Evolutionary conservation across 371 early-diverging fungal genomes (phyloP).

Genomic region (Mortierella sp.): DNA sequence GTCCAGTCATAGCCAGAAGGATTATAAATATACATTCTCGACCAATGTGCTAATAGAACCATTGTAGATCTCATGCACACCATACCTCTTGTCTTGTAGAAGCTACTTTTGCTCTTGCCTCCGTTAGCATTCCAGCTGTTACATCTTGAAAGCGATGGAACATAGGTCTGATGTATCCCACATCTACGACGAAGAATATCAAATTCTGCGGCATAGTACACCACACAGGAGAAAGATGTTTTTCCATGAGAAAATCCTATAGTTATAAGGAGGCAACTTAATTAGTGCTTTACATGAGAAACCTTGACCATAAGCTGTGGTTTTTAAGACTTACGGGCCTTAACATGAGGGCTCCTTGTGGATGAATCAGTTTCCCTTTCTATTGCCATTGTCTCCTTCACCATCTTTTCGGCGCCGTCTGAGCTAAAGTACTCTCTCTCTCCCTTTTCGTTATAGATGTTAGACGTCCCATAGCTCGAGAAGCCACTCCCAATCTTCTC

Average conservation of each 20-base stretch:
- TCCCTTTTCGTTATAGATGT: constrained; percentile 19
- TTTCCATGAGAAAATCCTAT: constrained; percentile 80
- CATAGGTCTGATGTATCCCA: constrained; percentile 79
- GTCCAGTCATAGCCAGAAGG: neutral
- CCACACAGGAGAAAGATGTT: constrained; percentile 80
- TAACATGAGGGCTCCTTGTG: constrained; percentile 43
- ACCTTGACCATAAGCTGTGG: neutral
- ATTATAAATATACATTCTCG: neutral
- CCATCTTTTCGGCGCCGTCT: constrained; percentile 13
- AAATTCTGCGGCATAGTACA: constrained; percentile 91
- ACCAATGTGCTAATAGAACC: too few relatives aligned
- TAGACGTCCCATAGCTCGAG: constrained; percentile 23
- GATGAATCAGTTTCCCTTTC: constrained; percentile 21
- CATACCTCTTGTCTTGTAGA: constrained; percentile 74
- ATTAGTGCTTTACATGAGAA: neutral
- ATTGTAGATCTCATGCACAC: neutral
- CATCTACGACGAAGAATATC: constrained; percentile 85
- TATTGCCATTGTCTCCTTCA: constrained; percentile 22
- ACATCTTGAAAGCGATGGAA: constrained; percentile 88
- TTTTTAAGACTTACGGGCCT: constrained; percentile 33
- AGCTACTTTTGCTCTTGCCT: constrained; percentile 81
- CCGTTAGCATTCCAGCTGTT: constrained; percentile 82
- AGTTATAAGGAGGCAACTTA: neutral
- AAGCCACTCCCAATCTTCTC: constrained; percentile 56
- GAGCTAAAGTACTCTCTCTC: constrained; percentile 30